A percentile compares a stretch with the other conserved stretches of the same genome.
These are phyloP conservation scores for Asterophora lycoperdoides DNA, from an alignment of 768 basidiomycete species.

Conservation along the genomic window DNA sequence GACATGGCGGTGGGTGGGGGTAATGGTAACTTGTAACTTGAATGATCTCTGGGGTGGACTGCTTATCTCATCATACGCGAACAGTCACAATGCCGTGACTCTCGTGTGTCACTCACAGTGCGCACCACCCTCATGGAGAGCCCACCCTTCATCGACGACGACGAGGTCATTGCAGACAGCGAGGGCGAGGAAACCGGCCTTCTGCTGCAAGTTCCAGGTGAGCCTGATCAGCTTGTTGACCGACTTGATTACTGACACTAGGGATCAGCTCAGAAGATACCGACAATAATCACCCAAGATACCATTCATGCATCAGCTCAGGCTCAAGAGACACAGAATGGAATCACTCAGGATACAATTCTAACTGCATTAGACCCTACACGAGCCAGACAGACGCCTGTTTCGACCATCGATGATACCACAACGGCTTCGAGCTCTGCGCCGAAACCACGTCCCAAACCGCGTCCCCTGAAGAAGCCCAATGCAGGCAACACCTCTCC, in stretches of 20 bases:
- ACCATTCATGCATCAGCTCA: slow-evolving; percentile 3
- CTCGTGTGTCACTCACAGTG: too few relatives aligned
- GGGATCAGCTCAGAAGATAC: neutral
- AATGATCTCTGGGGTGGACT: too few relatives aligned
- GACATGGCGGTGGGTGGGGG: slow-evolving; percentile 34
- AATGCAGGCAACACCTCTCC: neutral
- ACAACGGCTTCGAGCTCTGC: slow-evolving; percentile 4
- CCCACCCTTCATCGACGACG: slow-evolving; percentile 16
- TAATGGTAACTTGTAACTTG: too few relatives aligned
- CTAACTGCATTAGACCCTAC: neutral
- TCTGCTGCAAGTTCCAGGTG: neutral
- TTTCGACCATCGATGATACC: neutral
- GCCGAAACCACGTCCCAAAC: slow-evolving; percentile 28
- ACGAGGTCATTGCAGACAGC: slow-evolving; percentile 50
- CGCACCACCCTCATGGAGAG: slow-evolving; percentile 14
- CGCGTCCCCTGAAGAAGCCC: slow-evolving; percentile 20
- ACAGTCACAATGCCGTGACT: slow-evolving; percentile 15
- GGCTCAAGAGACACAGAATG: neutral
- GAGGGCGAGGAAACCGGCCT: slow-evolving; percentile 30
- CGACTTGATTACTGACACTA: neutral
- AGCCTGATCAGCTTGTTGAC: neutral
- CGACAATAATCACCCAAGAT: slow-evolving; percentile 6
- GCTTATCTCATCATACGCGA: slow-evolving; percentile 16
- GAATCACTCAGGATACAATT: slow-evolving; percentile 12
- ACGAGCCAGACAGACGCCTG: neutral